Percentiles rank a stretch among this genome's conserved stretches.
These are phyloP conservation scores for Cadophora sp. DNA, from an alignment of 2,329 filamentous ascomycete genomes.

Conservation along the genomic window DNA sequence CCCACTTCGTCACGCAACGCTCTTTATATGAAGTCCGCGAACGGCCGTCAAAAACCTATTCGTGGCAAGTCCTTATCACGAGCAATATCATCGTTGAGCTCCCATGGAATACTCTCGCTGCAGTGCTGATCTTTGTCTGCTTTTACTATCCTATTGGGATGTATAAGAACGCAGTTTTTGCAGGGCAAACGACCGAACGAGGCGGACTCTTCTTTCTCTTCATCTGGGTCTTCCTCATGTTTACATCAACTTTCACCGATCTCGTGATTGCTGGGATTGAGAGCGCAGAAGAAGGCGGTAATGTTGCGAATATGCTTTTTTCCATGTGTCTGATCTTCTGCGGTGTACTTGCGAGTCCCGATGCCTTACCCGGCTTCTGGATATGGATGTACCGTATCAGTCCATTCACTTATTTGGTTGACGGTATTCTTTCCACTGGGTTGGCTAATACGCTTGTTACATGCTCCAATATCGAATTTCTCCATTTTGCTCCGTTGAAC, in stretches of 20 bases:
- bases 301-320: slow-evolving; percentile 77
- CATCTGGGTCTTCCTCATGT: slow-evolving; percentile 76
- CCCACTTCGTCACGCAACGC: too few relatives aligned
- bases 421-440: slow-evolving; percentile 72
- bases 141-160: too few relatives aligned
- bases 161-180: too few relatives aligned
- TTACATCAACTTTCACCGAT: slow-evolving; percentile 81
- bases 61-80: too few relatives aligned
- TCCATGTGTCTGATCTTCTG: slow-evolving; percentile 77
- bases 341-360: slow-evolving; percentile 70
- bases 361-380: slow-evolving; percentile 75
- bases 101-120: too few relatives aligned
- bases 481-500: too few relatives aligned
- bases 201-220: slow-evolving; percentile 82
- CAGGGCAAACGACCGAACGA: slow-evolving; percentile 56
- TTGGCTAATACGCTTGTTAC: slow-evolving; percentile 69
- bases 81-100: too few relatives aligned
- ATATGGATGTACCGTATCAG: slow-evolving; percentile 84
- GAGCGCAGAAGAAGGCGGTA: slow-evolving; percentile 77
- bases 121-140: too few relatives aligned
- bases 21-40: too few relatives aligned
- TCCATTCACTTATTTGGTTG: slow-evolving; percentile 82
- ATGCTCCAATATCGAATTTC: slow-evolving; percentile 73
- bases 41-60: too few relatives aligned
- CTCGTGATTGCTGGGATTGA: slow-evolving; percentile 80